Evolutionary conservation across 2,329 filamentous ascomycete genomes (phyloP).

Genomic region (Dryadomyces sulphureus): DNA sequence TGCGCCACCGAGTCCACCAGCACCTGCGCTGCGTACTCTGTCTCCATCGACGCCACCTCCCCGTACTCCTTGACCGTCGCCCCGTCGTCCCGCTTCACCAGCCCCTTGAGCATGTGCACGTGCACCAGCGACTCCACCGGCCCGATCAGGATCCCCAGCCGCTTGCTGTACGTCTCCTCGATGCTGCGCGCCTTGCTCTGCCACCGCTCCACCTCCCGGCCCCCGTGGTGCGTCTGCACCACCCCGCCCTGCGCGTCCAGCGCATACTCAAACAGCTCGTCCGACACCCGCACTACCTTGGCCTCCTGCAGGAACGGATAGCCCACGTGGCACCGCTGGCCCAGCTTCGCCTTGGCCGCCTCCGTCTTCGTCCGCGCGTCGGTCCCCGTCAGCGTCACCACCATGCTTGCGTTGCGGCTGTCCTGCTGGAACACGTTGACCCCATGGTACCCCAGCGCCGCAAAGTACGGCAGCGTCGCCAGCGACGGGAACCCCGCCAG

Average conservation of each 20-base stretch:
- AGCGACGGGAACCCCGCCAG: slow-evolving; percentile 87
- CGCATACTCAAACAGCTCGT: slow-evolving; percentile 83
- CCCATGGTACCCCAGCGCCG: slow-evolving; percentile 70
- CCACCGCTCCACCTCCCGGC: slow-evolving; percentile 68
- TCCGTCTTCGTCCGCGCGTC: slow-evolving; percentile 57
- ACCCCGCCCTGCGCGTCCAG: slow-evolving; percentile 48
- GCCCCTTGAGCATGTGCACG: slow-evolving; percentile 84
- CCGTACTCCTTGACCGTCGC: slow-evolving; percentile 88
- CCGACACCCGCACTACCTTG: slow-evolving; percentile 74
- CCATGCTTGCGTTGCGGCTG: slow-evolving; percentile 91
- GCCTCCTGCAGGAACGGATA: slow-evolving; percentile 95
- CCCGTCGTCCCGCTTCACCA: slow-evolving; percentile 80
- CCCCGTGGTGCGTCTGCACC: slow-evolving; percentile 54
- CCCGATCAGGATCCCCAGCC: slow-evolving; percentile 76
- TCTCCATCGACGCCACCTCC: slow-evolving; percentile 69
- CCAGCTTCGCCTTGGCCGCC: slow-evolving; percentile 63
- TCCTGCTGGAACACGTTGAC: slow-evolving; percentile 93
- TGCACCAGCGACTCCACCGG: slow-evolving; percentile 79
- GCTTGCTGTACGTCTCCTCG: slow-evolving; percentile 78
- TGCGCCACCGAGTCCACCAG: slow-evolving; percentile 83
- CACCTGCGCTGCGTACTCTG: slow-evolving; percentile 79
- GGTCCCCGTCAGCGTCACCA: slow-evolving; percentile 67
- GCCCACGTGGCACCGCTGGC: slow-evolving; percentile 75
- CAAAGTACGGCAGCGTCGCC: slow-evolving; percentile 71
- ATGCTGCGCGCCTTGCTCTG: slow-evolving; percentile 70